Percentiles rank a stretch among this genome's conserved stretches.
These are phyloP conservation scores for Mikania micrantha DNA, from an alignment of 129 eudicot genomes.

Conservation along the genomic window DNA sequence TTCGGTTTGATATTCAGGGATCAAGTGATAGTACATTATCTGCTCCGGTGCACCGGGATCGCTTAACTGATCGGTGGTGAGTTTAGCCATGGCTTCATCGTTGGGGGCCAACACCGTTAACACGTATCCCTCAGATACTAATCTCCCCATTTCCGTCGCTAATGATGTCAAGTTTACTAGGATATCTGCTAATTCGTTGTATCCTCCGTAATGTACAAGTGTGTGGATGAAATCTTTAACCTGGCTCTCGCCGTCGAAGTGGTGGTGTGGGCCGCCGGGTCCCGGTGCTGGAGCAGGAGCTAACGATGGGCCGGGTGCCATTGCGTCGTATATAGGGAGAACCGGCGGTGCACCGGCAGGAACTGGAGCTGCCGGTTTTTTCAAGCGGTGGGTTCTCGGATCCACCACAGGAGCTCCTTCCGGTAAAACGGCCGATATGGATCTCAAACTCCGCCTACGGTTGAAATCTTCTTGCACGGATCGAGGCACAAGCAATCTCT, in stretches of 20 bases:
- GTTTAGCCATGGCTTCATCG: constrained; percentile 34
- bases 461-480: constrained; percentile 85
- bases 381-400: constrained; percentile 63
- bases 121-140: constrained; percentile 84
- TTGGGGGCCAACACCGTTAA: constrained; percentile 67
- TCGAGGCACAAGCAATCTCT: constrained; percentile 57
- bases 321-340: constrained; percentile 62
- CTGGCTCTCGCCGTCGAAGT: constrained; percentile 77
- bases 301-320: constrained; percentile 90
- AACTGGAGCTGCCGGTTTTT: constrained; percentile 40
- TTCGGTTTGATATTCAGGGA: constrained; percentile 36
- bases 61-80: constrained; percentile 30
- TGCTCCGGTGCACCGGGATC: constrained; percentile 45
- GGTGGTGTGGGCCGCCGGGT: constrained; percentile 82
- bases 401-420: constrained; percentile 93
- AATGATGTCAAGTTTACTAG: constrained; percentile 73
- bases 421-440: constrained; percentile 87
- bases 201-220: constrained; percentile 81
- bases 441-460: constrained; percentile 50
- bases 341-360: constrained; percentile 71
- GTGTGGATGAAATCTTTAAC: constrained; percentile 85
- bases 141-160: constrained; percentile 84
- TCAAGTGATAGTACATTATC: constrained; percentile 70
- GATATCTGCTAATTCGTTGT: constrained; percentile 91
- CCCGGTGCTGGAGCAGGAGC: constrained; percentile 99